Evolutionary conservation across 148 eudicot species (phyloP), one percentile per base, ranked within the genome.

Genomic region (Vaccinium vitisidaea): DNA sequence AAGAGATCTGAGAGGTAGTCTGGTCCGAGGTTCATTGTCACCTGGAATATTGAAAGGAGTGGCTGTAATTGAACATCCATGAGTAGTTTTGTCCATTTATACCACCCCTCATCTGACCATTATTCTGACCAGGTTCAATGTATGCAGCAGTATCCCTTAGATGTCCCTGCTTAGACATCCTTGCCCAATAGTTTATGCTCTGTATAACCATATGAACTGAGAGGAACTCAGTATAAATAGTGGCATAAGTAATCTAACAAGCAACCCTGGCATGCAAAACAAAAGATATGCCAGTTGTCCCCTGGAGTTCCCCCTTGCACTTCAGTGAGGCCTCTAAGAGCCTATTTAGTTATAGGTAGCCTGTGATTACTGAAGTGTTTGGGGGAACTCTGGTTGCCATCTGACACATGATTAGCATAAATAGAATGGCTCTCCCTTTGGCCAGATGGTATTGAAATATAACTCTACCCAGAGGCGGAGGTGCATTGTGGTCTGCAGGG

Each of bases 241-340:
- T 36, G 46, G 52, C 55, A n/a, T 7, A 3, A 30, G 18, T 30
- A 56, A 39, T 19, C 81, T 79, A 55, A 55, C 46, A 79, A 79
- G 63, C 43, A 30, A 54, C 1, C 10, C 18, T 54, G 48, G n/a
- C 23, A 27, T 79, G 80, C 48, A 55, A 27, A 54, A 23, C 32
- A 79, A 27, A 36, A 65, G 1, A 54, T 54, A 55, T 79, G 81
- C 46, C 81, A 54, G 23, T 23, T 79, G 63, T 54, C 46, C 65
- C 67, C 81, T 54, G 81, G 81, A 79, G 65, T 78, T 78, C 63
- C 81, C 81, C 59, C 81, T 52, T 50, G 81, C 81, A 27, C 81
- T 78, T 75, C 54, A 54, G 81, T 19, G 43, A 78, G 21, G 58
- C 53, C n/a, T 23, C n/a, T 53, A 8, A 16, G 43, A 50, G 12